Conservation (phyloP, 805 yeast species). For the Blastobotrys chiropterorum region DNA sequence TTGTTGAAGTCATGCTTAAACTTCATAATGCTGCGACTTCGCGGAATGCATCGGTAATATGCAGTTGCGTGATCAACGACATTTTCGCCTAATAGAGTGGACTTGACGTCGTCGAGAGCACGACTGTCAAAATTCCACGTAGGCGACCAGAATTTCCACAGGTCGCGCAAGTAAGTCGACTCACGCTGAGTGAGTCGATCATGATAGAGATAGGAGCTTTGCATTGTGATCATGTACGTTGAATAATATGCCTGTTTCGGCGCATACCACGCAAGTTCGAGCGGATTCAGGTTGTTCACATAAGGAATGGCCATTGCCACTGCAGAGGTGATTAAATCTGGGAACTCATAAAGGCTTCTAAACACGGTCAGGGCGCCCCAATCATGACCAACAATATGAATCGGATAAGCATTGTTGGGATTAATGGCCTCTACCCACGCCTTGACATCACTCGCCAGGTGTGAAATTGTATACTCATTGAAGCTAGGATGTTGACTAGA, state of each 20-base stretch:
- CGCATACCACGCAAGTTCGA: constrained; percentile 6
- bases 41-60: constrained; percentile 19
- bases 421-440: constrained; percentile 14
- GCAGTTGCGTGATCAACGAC: constrained; percentile 23
- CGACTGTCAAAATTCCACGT: constrained; percentile 16
- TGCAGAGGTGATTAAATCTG: constrained; percentile 17
- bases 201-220: constrained; percentile 18
- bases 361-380: constrained; percentile 26
- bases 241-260: constrained; percentile 24
- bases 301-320: constrained; percentile 24
- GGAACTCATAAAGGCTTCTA: constrained; percentile 16
- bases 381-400: constrained; percentile 26
- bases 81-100: constrained; percentile 20
- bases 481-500: constrained; percentile 10
- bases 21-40: not conserved
- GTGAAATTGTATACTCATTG: constrained; percentile 11
- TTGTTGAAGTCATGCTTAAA: constrained; percentile 15
- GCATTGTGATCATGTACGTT: constrained; percentile 26
- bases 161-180: constrained; percentile 16
- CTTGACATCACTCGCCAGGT: constrained; percentile 17
- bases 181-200: constrained; percentile 9
- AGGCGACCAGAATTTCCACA: constrained; percentile 27
- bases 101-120: constrained; percentile 15
- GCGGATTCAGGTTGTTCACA: constrained; percentile 8
- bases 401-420: constrained; percentile 10